These are phyloP conservation scores for Gomphus bonarii DNA, from an alignment of 1,284 basidiomycete genomes.

Conservation along the genomic window DNA sequence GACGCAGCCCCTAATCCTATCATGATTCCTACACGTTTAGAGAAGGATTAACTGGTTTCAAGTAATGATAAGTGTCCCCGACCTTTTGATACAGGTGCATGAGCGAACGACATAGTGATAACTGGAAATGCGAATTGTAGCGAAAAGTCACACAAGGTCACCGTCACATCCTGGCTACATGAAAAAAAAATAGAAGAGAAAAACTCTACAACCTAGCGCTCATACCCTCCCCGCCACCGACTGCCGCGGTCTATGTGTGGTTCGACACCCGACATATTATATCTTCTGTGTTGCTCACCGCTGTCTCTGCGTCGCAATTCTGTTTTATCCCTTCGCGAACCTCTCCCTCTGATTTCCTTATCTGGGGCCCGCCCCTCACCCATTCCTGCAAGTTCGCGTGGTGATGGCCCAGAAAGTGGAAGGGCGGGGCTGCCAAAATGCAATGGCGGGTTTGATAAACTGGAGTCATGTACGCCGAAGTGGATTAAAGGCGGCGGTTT, in stretches of 20 bases:
- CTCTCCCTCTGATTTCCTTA: not conserved
- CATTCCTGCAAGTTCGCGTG: constrained; percentile 2
- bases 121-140: not conserved
- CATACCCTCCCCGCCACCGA: constrained; percentile 8
- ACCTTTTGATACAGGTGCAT: constrained; percentile 77
- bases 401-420: not conserved
- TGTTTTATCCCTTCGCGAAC: not conserved
- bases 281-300: not conserved
- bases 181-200: not conserved
- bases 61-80: not conserved
- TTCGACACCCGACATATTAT: not conserved
- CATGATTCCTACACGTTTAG: constrained; percentile 61
- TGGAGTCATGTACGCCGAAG: not conserved
- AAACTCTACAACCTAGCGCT: not conserved
- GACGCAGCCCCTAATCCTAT: constrained; percentile 58
- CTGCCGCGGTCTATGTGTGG: not conserved
- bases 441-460: not conserved
- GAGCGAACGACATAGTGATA: constrained; percentile 18
- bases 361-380: not conserved
- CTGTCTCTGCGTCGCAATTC: not conserved
- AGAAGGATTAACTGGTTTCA: not conserved
- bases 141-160: not conserved
- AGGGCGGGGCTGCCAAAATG: not conserved
- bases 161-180: not conserved
- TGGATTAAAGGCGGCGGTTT: not conserved